A percentile compares a stretch with the other conserved stretches of the same genome.
Evolutionary conservation across 129 eudicot species (phyloP).

Genomic region (Pseudognaphalium luteoalbum): DNA sequence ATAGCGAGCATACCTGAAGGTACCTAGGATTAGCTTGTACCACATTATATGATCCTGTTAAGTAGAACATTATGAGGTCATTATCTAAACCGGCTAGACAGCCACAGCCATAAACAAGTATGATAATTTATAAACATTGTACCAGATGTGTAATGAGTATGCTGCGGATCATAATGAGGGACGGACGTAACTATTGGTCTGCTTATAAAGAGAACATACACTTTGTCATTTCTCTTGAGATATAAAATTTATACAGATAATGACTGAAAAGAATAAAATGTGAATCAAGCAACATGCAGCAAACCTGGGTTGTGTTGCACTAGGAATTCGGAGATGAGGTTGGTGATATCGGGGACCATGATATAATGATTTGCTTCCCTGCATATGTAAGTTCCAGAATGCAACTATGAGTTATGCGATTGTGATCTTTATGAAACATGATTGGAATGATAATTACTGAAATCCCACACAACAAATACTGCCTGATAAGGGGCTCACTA

Average conservation of each 20-base stretch:
- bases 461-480: constrained; percentile 10
- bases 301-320: constrained; percentile 46
- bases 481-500: not conserved
- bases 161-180: constrained; percentile 37
- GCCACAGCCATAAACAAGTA: constrained; percentile 3
- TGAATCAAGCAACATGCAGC: constrained; percentile 19
- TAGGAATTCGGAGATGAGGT: constrained; percentile 41
- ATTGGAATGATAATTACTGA: constrained; percentile 11
- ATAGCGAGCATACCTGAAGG: constrained; percentile 42
- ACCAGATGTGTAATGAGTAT: constrained; percentile 34
- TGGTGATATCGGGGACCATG: constrained; percentile 41
- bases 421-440: constrained; percentile 4
- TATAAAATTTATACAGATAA: constrained; percentile 7
- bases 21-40: constrained; percentile 37
- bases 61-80: constrained; percentile 17
- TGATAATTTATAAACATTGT: constrained; percentile 15
- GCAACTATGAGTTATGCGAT: not conserved
- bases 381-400: constrained; percentile 27
- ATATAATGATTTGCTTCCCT: constrained; percentile 45
- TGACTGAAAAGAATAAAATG: not conserved
- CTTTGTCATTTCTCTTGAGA: constrained; percentile 2
- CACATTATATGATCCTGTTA: constrained; percentile 40
- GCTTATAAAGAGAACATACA: constrained; percentile 6
- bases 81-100: not conserved
- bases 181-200: constrained; percentile 33